Percentiles rank a stretch among this genome's conserved stretches.
These are phyloP conservation scores for Lachancea mirantina DNA, from an alignment of 805 yeast species.

Conservation along the genomic window DNA sequence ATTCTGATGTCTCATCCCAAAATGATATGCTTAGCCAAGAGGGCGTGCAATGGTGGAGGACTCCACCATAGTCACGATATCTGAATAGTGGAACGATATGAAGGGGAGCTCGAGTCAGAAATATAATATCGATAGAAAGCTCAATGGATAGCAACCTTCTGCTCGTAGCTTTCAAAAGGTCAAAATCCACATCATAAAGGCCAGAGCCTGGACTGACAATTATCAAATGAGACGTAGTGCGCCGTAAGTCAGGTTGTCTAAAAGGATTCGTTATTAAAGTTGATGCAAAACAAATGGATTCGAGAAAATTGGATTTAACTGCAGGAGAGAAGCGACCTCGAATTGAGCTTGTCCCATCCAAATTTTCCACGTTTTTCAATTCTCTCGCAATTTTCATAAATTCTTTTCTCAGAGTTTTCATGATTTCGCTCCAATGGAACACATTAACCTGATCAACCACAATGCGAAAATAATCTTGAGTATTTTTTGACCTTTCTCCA, in stretches of 20 bases:
- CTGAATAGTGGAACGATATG: conserved; percentile 88
- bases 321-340: conserved; percentile 73
- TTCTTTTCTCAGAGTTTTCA: conserved; percentile 79
- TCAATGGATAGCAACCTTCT: conserved; percentile 70
- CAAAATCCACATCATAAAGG: conserved; percentile 82
- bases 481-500: conserved; percentile 63
- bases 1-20: conserved; percentile 54
- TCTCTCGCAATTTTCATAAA: conserved; percentile 77
- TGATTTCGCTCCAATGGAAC: conserved; percentile 82
- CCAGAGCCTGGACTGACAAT: conserved; percentile 92
- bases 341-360: conserved; percentile 32
- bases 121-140: conserved; percentile 79
- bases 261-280: conserved; percentile 71
- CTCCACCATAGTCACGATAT: conserved; percentile 46
- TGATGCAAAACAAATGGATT: conserved; percentile 79
- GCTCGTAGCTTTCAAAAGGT: conserved; percentile 65
- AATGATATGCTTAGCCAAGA: conserved; percentile 93
- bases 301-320: conserved; percentile 81
- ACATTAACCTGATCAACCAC: conserved; percentile 93
- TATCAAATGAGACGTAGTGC: conserved; percentile 85
- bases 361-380: conserved; percentile 42
- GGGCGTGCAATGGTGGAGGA: conserved; percentile 71
- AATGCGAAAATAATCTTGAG: conserved; percentile 79
- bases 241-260: conserved; percentile 76
- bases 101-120: conserved; percentile 83